Conservation (phyloP, 2,329 filamentous ascomycete genomes). For the Pochonia chlamydosporia region DNA sequence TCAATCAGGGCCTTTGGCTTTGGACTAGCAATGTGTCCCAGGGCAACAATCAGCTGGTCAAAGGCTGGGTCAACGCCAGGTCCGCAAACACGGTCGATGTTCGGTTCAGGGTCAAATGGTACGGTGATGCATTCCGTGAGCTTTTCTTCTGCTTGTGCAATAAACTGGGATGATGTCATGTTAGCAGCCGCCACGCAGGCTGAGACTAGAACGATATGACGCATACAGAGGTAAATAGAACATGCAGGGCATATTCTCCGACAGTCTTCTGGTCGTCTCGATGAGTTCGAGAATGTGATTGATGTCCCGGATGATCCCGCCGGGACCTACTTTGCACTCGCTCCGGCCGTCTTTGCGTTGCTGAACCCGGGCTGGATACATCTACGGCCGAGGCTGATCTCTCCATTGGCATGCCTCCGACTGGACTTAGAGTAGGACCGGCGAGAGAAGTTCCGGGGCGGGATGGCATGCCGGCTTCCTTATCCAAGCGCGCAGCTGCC, state of each 20-base stretch:
- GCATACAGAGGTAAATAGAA: conserved; percentile 84
- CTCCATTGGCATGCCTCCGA: conserved; percentile 29
- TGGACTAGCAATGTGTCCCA: conserved; percentile 89
- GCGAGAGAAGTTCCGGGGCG: conserved; percentile 45
- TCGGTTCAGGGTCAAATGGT: conserved; percentile 72
- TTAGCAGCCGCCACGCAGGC: conserved; percentile 11
- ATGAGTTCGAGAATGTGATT: conserved; percentile 66
- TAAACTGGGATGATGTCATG: conserved; percentile 60
- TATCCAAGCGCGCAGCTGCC: conserved; percentile 37
- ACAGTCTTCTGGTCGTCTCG: conserved; percentile 82
- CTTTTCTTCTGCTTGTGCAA: conserved; percentile 93
- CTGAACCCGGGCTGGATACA: conserved; percentile 33
- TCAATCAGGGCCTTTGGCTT: conserved; percentile 95
- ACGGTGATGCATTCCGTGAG: conserved; percentile 82
- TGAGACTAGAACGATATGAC: neutral
- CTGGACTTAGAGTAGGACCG: conserved; percentile 23
- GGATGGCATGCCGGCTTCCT: conserved; percentile 30
- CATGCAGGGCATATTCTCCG: conserved; percentile 95
- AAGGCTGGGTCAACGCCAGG: conserved; percentile 82
- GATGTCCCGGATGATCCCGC: conserved; percentile 68
- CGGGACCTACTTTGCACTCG: conserved; percentile 62
- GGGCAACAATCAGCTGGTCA: conserved; percentile 86
- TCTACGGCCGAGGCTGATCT: conserved; percentile 43
- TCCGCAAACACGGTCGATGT: conserved; percentile 86
- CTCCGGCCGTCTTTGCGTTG: conserved; percentile 50